Base-by-base conservation (phyloP, 805 yeast genomes). In the Kluyveromyces dobzhanskii region DNA sequence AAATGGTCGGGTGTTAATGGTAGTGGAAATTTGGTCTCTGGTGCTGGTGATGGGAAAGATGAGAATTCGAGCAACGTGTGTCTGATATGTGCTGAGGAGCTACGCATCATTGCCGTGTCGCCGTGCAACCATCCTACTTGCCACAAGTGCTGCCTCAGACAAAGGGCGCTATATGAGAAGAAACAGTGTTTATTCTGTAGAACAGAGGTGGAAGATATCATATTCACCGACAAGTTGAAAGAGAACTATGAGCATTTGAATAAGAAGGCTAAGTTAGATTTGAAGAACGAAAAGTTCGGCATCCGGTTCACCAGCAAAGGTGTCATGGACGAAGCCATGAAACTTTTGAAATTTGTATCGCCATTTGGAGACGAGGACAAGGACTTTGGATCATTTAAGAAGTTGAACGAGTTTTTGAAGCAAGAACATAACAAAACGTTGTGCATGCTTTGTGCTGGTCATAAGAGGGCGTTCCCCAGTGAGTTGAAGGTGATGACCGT, bases 121-220 rank as follows among this genome's bases (percentile, higher is more conserved):
- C 84, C 86, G 0, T 92, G 99, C 61, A 78, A 80, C 50, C 97
- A 92, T 56, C 71, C 68, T 25, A 77, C 87, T 0, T 92, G 99
- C 59, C 85, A 86, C 54, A 63, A 58, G 32, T 92, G 99, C 65
- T 68, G 85, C 0, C 73, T 90, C 47, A 71, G 96, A 46, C 87
- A 86, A 53, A 67, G 96, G 32, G 88, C 87, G 0, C 63, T 90
- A 12, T 87, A 82, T 61, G 70, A 73, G 17, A 85, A 84, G 60
- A 71, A 69, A 24, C 66, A 73, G 14, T 92, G 99, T 67, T 67
- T 88, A 35, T 79, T 86, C 31, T 92, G 99, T 60, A 76, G 98
- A 52, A 64, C 86, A 1, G 85, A 79, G 37, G 74, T 74, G 42
- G 74, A 70, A 2, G 56, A 58, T 8, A 63, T 85, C 26, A 66